These are phyloP conservation scores for Marasmius sp. DNA, from an alignment of 1,284 basidiomycete species.

Conservation along the genomic window DNA sequence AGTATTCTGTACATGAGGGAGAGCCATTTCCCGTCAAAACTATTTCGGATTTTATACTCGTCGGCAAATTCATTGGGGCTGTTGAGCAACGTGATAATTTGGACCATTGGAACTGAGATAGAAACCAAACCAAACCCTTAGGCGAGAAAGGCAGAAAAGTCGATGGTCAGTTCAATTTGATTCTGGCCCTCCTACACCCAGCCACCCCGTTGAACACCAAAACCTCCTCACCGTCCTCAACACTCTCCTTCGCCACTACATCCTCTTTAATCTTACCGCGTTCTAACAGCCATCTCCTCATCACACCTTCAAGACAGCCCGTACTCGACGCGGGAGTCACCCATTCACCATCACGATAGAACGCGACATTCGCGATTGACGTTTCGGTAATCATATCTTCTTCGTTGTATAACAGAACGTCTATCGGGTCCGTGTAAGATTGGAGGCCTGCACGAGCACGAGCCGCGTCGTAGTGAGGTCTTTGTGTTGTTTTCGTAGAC, in stretches of 20 bases:
- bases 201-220: constrained; percentile 70
- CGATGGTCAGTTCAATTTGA: neutral
- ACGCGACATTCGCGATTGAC: constrained; percentile 68
- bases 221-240: constrained; percentile 60
- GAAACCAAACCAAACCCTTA: too few relatives aligned
- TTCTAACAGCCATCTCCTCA: constrained; percentile 64
- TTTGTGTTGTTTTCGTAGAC: constrained; percentile 66
- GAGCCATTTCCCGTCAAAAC: too few relatives aligned
- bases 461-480: constrained; percentile 59
- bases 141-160: too few relatives aligned
- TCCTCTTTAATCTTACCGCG: constrained; percentile 53
- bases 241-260: constrained; percentile 38
- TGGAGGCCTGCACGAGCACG: constrained; percentile 51
- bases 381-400: constrained; percentile 56
- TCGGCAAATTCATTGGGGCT: too few relatives aligned
- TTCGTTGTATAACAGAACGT: constrained; percentile 66
- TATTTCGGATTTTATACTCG: too few relatives aligned
- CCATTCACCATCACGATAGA: constrained; percentile 58
- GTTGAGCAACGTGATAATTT: too few relatives aligned
- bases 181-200: constrained; percentile 41
- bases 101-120: too few relatives aligned
- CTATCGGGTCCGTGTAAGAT: constrained; percentile 33
- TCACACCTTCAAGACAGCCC: constrained; percentile 71
- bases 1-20: too few relatives aligned
- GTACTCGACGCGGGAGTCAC: constrained; percentile 57